Percentiles rank a stretch among this genome's conserved stretches.
These are phyloP conservation scores for Coemansia sp. DNA, from an alignment of 192 early-diverging fungal genomes.

Conservation along the genomic window DNA sequence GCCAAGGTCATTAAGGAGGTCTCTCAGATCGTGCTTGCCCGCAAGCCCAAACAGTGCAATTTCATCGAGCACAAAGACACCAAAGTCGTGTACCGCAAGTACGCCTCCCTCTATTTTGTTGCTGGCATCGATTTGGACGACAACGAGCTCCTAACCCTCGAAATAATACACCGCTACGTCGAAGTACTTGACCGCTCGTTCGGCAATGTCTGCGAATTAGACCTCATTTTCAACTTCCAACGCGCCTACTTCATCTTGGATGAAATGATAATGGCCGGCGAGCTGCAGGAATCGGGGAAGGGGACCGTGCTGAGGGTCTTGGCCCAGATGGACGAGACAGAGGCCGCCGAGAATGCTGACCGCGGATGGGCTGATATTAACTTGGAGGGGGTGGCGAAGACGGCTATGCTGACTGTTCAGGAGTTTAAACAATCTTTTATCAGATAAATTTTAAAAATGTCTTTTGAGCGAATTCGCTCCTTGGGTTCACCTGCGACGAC, in stretches of 20 bases:
- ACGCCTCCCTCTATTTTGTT: constrained; percentile 94
- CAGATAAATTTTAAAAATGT: constrained; percentile 9
- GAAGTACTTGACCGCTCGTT: constrained; percentile 97
- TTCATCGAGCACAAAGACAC: constrained; percentile 94
- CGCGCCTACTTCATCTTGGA: constrained; percentile 85
- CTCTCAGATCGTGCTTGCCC: constrained; percentile 79
- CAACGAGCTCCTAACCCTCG: constrained; percentile 91
- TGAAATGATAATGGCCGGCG: constrained; percentile 85
- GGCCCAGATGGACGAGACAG: constrained; percentile 72
- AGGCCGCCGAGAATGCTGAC: constrained; percentile 71
- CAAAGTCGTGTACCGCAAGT: constrained; percentile 83
- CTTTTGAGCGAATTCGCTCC: too few relatives aligned
- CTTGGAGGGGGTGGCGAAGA: constrained; percentile 51
- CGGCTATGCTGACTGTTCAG: constrained; percentile 46
- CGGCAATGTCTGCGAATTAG: constrained; percentile 92
- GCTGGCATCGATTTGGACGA: constrained; percentile 91
- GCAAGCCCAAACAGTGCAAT: constrained; percentile 96
- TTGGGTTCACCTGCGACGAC: too few relatives aligned
- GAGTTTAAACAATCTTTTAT: constrained; percentile 46
- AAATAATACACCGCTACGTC: constrained; percentile 97
- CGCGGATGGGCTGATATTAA: constrained; percentile 59
- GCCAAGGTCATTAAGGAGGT: constrained; percentile 92
- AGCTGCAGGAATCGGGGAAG: constrained; percentile 94
- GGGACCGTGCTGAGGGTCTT: constrained; percentile 69
- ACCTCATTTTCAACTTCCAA: constrained; percentile 98